Evolutionary conservation across 2,329 filamentous ascomycete genomes (phyloP), one percentile per base, ranked within the genome.

Genomic region (Chrysoporthe puriensis): DNA sequence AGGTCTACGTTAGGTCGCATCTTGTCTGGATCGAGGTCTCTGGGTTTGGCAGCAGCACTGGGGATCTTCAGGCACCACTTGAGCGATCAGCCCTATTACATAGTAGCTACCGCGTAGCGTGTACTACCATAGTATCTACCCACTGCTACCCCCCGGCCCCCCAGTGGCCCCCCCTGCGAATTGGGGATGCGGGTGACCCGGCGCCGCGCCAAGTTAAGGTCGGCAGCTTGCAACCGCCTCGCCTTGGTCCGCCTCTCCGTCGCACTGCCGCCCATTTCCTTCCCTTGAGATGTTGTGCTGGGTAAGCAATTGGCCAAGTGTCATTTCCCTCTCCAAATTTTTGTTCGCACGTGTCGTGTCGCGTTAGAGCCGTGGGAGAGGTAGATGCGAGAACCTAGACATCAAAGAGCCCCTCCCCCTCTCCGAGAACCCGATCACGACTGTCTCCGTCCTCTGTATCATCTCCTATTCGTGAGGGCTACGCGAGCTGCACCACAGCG

Each of bases 331-430:
- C 14, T 21, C 46, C n/a, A 44, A 44, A 16, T 40, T 3, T 56
- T 43, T 11, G n/a, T 26, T 62, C 43, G 40, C 21, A 40, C 36
- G 3, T 32, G 21, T 59, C 57, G n/a, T 56, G 50, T 63, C 50
- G 40, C 36, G 13, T 42, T 6, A 48, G 46, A 68, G 62, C 56
- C 62, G 68, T 70, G 68, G 62, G 66, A 70, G 62, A 50, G 36
- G 59, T 42, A 59, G 36, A 44, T 57, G 46, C 40, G 46, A 42
- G 40, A 18, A 9, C 16, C 56, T 67, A 64, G 62, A 66, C 52
- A 48, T 59, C 40, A 16, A 46, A 52, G 48, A 56, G 48, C 34
- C 26, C 9, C 43, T 16, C 63, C 43, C 46, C 66, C 26, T 26
- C 26, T 26, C 26, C 26, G 2, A 26, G 26, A 62, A 61, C 44